Base-by-base conservation (phyloP, 139 green algal genomes). In the Klebsormidium nitens region DNA sequence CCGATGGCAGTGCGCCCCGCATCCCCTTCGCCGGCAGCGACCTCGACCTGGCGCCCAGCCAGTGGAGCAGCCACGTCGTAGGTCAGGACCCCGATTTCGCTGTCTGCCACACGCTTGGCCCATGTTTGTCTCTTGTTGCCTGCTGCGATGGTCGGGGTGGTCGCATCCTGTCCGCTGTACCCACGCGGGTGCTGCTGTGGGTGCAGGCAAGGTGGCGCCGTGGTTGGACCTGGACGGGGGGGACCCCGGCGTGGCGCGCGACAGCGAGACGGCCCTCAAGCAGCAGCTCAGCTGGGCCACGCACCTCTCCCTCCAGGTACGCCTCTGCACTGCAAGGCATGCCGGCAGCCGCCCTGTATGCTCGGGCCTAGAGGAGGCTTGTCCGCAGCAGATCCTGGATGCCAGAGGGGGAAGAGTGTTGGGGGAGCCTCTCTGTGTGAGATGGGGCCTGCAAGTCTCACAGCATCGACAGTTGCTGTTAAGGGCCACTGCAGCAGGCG, bases 201-300 rank as follows among this genome's bases (percentile, higher is more conserved):
- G 32, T 73, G 65, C 58, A 75, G 68, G 70, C 36, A 78, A 69
- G 3, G 66, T 86, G 5, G 93, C 84, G 64, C 8, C 55, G 3
- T 97, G 91, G 89, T 86, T 96, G 3, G 73, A 95, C 69, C 75
- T 85, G 1, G 91, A 95, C 72, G 82, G 77, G 2, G 17, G 29
- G 1, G 74, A 89, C 29, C n/a, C 72, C 0, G 1, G 40, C 0
- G 19, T 87, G 36, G 59, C 75, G 3, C 31, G 56, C 1, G 74
- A 86, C 61, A 90, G 83, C 44, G 73, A 82, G 50, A 69, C 72
- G 0, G 83, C 87, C 0, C 77, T 98, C 37, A 56, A 71, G 29
- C 77, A 90, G 66, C 86, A 98, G 83, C 87, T 98, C 47, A 85
- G 66, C 1, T 98, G 93, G 93, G 93, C 93, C 5, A 82, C 80